Evolutionary conservation across 2,329 filamentous ascomycete genomes (phyloP).

Genomic region (Gaeumannomyces tritici): DNA sequence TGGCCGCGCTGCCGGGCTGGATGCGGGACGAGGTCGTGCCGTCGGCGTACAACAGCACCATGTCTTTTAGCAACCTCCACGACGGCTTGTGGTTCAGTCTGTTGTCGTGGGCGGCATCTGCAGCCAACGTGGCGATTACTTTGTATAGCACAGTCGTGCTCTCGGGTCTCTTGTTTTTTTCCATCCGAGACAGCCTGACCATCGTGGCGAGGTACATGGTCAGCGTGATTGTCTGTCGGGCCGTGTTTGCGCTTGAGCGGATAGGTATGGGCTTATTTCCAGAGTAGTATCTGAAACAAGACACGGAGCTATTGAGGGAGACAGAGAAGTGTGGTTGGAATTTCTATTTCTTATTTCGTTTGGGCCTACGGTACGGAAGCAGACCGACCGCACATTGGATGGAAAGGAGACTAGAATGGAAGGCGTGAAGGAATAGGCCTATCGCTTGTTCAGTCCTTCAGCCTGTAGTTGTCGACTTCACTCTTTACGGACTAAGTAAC

Average conservation of each 20-base stretch:
- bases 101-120: background rate
- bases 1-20: conserved; percentile 6
- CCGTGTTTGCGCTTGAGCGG: conserved; percentile 6
- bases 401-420: too few species aligned
- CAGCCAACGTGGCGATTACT: conserved; percentile 1
- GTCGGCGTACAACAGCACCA: conserved; percentile 8
- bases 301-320: too few species aligned
- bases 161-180: conserved; percentile 6
- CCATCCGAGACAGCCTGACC: background rate
- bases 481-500: too few species aligned
- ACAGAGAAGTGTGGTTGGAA: too few species aligned
- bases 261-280: background rate
- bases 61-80: background rate
- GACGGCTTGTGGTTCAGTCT: background rate
- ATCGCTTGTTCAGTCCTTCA: too few species aligned
- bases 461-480: too few species aligned
- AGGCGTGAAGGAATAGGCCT: too few species aligned
- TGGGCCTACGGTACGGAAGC: too few species aligned
- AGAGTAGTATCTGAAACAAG: too few species aligned
- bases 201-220: conserved; percentile 1
- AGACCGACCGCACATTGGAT: too few species aligned
- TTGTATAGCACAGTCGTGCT: conserved; percentile 6
- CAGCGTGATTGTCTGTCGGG: conserved; percentile 3
- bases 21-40: conserved; percentile 12
- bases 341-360: too few species aligned